These are phyloP conservation scores for Neurospora discreta DNA, from an alignment of 495 filamentous ascomycete genomes.

Conservation along the genomic window DNA sequence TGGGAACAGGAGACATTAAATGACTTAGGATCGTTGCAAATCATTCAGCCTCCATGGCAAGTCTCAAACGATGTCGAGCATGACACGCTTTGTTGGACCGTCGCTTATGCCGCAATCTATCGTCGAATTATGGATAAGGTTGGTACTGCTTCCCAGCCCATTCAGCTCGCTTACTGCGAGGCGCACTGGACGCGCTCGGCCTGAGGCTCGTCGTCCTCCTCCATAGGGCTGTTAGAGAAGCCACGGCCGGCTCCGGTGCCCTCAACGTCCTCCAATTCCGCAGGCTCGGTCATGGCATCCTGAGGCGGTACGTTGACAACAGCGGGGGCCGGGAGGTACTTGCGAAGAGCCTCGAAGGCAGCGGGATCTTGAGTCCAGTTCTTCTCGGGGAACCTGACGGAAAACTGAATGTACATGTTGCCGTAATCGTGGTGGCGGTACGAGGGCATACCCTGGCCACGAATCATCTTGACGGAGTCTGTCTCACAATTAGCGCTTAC, in stretches of 20 bases:
- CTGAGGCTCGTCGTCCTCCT: constrained; percentile 68
- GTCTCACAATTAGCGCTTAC: constrained; percentile 10
- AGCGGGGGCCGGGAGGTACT: constrained; percentile 64
- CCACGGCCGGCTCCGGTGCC: constrained; percentile 55
- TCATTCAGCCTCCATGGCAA: not conserved
- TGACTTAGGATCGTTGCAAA: not conserved
- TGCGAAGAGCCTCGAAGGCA: constrained; percentile 57
- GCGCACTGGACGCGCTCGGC: constrained; percentile 96
- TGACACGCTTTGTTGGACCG: not conserved
- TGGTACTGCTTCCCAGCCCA: not conserved
- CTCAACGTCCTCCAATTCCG: constrained; percentile 81
- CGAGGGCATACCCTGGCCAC: constrained; percentile 96
- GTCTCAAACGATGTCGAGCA: not conserved
- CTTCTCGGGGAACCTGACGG: constrained; percentile 86
- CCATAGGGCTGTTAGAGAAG: constrained; percentile 49
- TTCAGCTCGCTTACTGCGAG: constrained; percentile 61
- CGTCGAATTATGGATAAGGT: not conserved
- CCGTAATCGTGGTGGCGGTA: constrained; percentile 90
- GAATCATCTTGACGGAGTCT: constrained; percentile 90
- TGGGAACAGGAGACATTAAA: not conserved
- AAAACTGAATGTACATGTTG: constrained; percentile 96
- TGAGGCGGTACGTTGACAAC: constrained; percentile 49
- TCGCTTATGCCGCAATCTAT: not conserved
- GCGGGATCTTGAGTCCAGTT: constrained; percentile 44
- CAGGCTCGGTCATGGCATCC: constrained; percentile 76